These are phyloP conservation scores for Oleoguttula mirabilis DNA, from an alignment of 495 filamentous ascomycete genomes.

Conservation along the genomic window DNA sequence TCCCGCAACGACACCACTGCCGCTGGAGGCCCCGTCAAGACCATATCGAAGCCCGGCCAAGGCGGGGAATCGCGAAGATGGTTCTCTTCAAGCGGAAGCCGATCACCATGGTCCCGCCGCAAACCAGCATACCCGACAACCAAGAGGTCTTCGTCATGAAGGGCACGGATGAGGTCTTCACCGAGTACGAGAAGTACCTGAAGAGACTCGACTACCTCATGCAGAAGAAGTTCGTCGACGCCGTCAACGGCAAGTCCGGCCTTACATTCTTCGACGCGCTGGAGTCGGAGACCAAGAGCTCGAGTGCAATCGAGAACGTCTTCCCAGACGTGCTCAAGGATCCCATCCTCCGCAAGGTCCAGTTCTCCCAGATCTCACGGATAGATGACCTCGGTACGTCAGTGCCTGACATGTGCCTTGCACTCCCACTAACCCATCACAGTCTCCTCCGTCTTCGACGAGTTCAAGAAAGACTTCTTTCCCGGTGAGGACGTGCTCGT, in stretches of 20 bases:
- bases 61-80: too few relatives aligned
- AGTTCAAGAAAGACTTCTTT: constrained; percentile 89
- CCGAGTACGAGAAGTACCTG: constrained; percentile 78
- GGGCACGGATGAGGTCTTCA: constrained; percentile 82
- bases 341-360: constrained; percentile 76
- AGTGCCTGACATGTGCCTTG: too few relatives aligned
- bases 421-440: too few relatives aligned
- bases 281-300: constrained; percentile 80
- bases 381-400: constrained; percentile 75
- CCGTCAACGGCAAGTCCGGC: constrained; percentile 86
- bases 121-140: not conserved
- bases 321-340: constrained; percentile 89
- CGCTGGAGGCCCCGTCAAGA: too few relatives aligned
- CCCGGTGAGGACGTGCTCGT: constrained; percentile 80
- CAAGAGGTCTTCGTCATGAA: constrained; percentile 68
- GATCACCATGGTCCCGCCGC: constrained; percentile 43
- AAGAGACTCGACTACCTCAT: constrained; percentile 45
- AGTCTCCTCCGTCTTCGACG: constrained; percentile 63
- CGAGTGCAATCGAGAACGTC: constrained; percentile 74
- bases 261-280: constrained; percentile 90
- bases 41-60: too few relatives aligned
- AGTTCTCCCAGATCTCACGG: constrained; percentile 81
- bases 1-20: too few relatives aligned
- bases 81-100: constrained; percentile 94
- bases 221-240: constrained; percentile 80